A percentile compares a stretch with the other conserved stretches of the same genome.
phyloP scores from a whole-genome alignment of 2,329 filamentous ascomycete genomes.

The Metarhizium rileyi region DNA sequence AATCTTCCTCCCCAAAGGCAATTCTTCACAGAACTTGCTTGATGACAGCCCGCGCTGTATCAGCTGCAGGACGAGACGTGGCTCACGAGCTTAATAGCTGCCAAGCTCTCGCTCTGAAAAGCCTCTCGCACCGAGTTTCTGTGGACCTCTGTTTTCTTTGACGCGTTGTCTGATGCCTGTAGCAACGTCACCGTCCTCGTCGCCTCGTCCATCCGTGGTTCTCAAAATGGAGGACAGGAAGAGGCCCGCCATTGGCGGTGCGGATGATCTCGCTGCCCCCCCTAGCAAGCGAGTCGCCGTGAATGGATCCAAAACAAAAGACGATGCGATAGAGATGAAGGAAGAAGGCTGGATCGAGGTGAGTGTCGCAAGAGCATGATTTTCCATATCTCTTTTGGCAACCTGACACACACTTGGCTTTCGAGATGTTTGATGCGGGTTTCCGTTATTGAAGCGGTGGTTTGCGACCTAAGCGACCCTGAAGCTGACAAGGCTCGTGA shows the following conservation, averaged over 20 bases:
- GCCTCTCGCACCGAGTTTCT: constrained; percentile 31
- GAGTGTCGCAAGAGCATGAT: constrained; percentile 38
- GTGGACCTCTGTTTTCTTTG: constrained; percentile 11
- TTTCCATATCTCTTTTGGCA: constrained; percentile 12
- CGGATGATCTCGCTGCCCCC: constrained; percentile 76
- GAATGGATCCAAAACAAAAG: constrained; percentile 59
- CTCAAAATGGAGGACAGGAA: constrained; percentile 99
- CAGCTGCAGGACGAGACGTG: constrained; percentile 24
- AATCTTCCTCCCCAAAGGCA: constrained; percentile 22
- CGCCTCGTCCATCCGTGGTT: constrained; percentile 69
- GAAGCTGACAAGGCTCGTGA: background rate
- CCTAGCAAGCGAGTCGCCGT: constrained; percentile 87
- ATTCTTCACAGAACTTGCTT: constrained; percentile 20
- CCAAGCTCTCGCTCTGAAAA: constrained; percentile 18
- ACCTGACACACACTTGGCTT: background rate
- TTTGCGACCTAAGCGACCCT: background rate
- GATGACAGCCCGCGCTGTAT: constrained; percentile 24
- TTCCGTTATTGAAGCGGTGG: background rate
- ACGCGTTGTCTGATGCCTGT: constrained; percentile 69
- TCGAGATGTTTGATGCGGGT: background rate
- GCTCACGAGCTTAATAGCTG: constrained; percentile 21
- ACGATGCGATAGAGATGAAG: constrained; percentile 44
- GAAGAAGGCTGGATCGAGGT: constrained; percentile 56
- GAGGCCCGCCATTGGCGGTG: constrained; percentile 72
- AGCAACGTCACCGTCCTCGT: constrained; percentile 62